Evolutionary conservation across 2,329 filamentous ascomycete species (phyloP), one percentile per base, ranked within the genome.

Genomic region (Alternaria sp.): DNA sequence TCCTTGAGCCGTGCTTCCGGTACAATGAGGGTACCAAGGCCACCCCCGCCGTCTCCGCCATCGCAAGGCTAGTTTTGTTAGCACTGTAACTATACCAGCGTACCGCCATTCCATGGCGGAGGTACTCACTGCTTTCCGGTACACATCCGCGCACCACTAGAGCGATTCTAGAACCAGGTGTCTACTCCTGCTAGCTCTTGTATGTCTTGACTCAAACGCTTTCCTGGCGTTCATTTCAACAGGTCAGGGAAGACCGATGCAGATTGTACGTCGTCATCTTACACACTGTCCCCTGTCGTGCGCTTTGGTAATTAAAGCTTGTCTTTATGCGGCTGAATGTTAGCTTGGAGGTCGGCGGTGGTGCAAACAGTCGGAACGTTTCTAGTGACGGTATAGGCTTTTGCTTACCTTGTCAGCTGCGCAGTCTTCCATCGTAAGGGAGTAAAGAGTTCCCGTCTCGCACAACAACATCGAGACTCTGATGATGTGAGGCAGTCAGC

Each of bases 311-410:
- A 64, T 79, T 75, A 41, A 84, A 80, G 0, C 68, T 60, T 2
- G 73, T 76, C 34, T 78, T 78, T 0, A 61, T 48, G 0, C 75
- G 73, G 4, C 78, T 70, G 32, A 78, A 80, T 5, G 85, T 78
- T 7, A 85, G 85, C 52, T 86, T 80, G 0, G 80, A 83, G 24
- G 82, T 82, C 0, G 85, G 84, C 7, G 87, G 75, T 0, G 85
- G 84, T 11, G 83, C 79, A 46, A 84, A 83, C 0, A 87, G 70
- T 1, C 83, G 71, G 4, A 86, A 65, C 0, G 83, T 83, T 66
- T 87, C 84, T 20, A 8, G 12, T 16, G 20, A 16, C 7, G 22
- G 20, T 20, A 24, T 24, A 42, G 12, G 6, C 11, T 14, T 16
- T 24, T 7, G 20, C 20, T 42, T 24, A 14, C 18, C 46, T 83